These are phyloP conservation scores for Waitea zeae DNA, from an alignment of 1,284 basidiomycete species.

Conservation along the genomic window DNA sequence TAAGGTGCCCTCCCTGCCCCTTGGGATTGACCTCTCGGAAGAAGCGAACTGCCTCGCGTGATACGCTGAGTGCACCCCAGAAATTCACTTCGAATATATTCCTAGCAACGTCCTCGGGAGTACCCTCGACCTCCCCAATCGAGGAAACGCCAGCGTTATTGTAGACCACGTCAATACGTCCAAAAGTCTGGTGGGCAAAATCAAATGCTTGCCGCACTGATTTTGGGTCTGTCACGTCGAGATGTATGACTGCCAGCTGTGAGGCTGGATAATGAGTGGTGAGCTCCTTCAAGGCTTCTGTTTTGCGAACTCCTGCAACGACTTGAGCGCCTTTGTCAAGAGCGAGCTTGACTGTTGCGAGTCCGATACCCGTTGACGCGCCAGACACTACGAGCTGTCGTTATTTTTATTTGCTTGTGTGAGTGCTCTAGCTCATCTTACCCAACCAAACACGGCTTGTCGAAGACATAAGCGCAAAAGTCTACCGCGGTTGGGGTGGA, in stretches of 20 bases:
- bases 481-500: too few species aligned
- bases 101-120: slow-evolving; percentile 9
- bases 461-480: too few species aligned
- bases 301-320: slow-evolving; percentile 8
- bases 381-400: slow-evolving; percentile 11
- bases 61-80: slow-evolving; percentile 11
- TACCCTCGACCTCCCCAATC: slow-evolving; percentile 9
- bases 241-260: slow-evolving; percentile 7
- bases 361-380: slow-evolving; percentile 8
- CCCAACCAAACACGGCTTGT: slow-evolving; percentile 2
- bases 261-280: slow-evolving; percentile 5
- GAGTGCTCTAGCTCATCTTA: background rate
- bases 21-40: slow-evolving; percentile 22
- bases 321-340: slow-evolving; percentile 8
- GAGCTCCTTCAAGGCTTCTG: slow-evolving; percentile 7
- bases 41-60: slow-evolving; percentile 12
- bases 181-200: slow-evolving; percentile 5
- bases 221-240: slow-evolving; percentile 8
- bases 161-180: slow-evolving; percentile 9
- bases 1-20: slow-evolving; percentile 14
- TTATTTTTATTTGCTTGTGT: background rate
- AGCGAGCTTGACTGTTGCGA: slow-evolving; percentile 5
- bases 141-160: slow-evolving; percentile 9
- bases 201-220: slow-evolving; percentile 7
- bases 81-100: slow-evolving; percentile 11